A percentile compares a stretch with the other conserved stretches of the same genome.
Evolutionary conservation across 2,329 filamentous ascomycete species (phyloP).

Genomic region (Penicillium glabrum): DNA sequence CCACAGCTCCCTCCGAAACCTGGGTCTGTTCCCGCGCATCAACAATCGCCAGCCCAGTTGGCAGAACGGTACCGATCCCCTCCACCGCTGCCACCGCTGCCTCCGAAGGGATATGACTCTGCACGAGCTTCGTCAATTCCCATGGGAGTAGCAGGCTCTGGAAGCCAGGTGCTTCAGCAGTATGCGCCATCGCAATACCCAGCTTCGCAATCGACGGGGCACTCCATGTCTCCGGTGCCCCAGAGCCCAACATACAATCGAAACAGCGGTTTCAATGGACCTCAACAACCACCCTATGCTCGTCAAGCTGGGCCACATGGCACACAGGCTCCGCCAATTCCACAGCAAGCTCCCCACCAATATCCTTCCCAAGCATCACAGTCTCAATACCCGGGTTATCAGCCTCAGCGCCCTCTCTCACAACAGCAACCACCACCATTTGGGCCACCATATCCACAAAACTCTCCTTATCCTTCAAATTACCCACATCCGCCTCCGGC

Average conservation of each 20-base stretch:
- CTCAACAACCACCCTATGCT: not conserved
- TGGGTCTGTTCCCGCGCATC: constrained; percentile 19
- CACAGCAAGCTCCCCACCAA: not conserved
- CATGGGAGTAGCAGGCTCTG: constrained; percentile 1
- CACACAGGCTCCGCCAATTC: not conserved
- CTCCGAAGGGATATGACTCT: constrained; percentile 30
- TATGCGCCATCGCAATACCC: constrained; percentile 1
- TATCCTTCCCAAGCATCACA: constrained; percentile 5
- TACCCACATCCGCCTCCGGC: constrained; percentile 23
- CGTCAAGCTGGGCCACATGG: not conserved
- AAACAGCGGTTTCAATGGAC: not conserved
- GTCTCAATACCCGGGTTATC: constrained; percentile 23
- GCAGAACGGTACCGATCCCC: constrained; percentile 31
- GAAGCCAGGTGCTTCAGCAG: constrained; percentile 24
- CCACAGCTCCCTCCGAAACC: constrained; percentile 42
- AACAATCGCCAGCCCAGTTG: constrained; percentile 14
- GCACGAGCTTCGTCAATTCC: constrained; percentile 11
- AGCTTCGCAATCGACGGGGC: constrained; percentile 2
- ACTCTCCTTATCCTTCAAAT: constrained; percentile 19
- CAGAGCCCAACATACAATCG: constrained; percentile 5
- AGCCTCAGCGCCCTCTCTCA: constrained; percentile 20
- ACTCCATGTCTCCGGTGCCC: constrained; percentile 4
- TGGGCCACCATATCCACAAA: constrained; percentile 34
- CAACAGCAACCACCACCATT: constrained; percentile 21
- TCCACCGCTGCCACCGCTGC: constrained; percentile 40